phyloP scores from a whole-genome alignment of 2,329 filamentous ascomycete genomes.

The Xylogone sp. region DNA sequence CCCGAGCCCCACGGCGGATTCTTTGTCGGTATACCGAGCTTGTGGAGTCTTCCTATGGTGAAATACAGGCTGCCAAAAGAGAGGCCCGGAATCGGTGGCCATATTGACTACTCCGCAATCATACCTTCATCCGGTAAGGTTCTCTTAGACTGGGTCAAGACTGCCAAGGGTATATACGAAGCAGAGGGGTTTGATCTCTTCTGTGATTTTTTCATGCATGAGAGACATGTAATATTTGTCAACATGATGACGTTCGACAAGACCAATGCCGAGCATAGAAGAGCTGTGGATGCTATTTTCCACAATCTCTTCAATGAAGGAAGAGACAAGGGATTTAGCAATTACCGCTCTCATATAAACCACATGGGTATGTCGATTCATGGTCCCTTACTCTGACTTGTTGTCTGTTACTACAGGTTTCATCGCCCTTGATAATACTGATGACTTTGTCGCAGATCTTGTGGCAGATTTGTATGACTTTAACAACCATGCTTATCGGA shows the following conservation, averaged over 20 bases:
- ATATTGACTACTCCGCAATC: constrained; percentile 6
- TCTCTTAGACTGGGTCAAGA: constrained; percentile 37
- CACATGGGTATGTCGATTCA: constrained; percentile 24
- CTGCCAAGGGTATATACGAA: constrained; percentile 38
- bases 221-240: constrained; percentile 41
- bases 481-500: constrained; percentile 33
- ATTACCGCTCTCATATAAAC: constrained; percentile 30
- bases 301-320: constrained; percentile 19
- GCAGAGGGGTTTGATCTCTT: constrained; percentile 38
- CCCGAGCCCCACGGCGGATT: constrained; percentile 5
- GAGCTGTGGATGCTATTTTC: constrained; percentile 29
- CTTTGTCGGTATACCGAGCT: constrained; percentile 5
- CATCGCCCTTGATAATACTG: too few relatives aligned
- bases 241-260: constrained; percentile 47
- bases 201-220: constrained; percentile 46
- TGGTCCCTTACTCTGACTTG: background rate
- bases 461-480: constrained; percentile 28
- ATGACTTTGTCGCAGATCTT: constrained; percentile 1
- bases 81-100: constrained; percentile 1
- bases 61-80: constrained; percentile 4
- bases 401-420: background rate
- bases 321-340: constrained; percentile 31
- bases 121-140: constrained; percentile 27
- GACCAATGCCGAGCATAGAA: constrained; percentile 32
- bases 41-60: constrained; percentile 9